Evolutionary conservation across 2,329 filamentous ascomycete genomes (phyloP).

Genomic region (Proliferodiscus dingleyae): DNA sequence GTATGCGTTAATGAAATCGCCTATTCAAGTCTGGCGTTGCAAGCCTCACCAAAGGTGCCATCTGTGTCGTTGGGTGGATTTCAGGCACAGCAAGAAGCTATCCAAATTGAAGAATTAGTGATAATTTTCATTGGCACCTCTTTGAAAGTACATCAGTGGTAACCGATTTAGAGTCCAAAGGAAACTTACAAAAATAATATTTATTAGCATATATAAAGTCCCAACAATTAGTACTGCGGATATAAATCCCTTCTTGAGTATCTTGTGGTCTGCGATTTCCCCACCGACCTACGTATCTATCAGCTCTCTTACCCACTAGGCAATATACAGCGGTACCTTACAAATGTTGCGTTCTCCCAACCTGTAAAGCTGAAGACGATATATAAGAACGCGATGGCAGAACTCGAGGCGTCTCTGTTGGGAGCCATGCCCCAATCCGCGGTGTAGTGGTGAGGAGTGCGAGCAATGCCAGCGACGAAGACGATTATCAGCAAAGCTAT

Average conservation of each 20-base stretch:
- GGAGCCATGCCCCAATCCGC: neutral
- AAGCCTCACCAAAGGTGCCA: neutral
- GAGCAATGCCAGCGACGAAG: neutral
- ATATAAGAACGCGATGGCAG: neutral
- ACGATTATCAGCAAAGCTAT: constrained; percentile 1
- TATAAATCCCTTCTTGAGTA: constrained; percentile 4
- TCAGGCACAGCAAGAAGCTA: too few relatives aligned
- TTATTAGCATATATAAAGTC: constrained; percentile 3
- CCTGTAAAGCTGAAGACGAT: constrained; percentile 6
- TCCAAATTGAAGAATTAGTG: too few relatives aligned
- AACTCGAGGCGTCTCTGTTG: neutral
- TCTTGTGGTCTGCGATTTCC: constrained; percentile 3
- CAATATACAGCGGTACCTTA: neutral
- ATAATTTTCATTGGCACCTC: neutral
- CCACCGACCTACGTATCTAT: constrained; percentile 3
- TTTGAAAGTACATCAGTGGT: neutral
- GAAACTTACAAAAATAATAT: constrained; percentile 5
- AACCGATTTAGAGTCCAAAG: neutral
- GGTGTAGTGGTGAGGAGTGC: neutral
- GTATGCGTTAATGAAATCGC: too few relatives aligned
- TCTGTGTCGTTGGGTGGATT: too few relatives aligned
- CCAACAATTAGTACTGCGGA: constrained; percentile 1
- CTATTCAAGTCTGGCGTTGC: too few relatives aligned
- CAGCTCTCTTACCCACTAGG: neutral
- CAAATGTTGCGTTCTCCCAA: constrained; percentile 11